Percentiles rank a stretch among this genome's conserved stretches.
phyloP scores from a whole-genome alignment of 345 rosid species.

The Linum lewisii region DNA sequence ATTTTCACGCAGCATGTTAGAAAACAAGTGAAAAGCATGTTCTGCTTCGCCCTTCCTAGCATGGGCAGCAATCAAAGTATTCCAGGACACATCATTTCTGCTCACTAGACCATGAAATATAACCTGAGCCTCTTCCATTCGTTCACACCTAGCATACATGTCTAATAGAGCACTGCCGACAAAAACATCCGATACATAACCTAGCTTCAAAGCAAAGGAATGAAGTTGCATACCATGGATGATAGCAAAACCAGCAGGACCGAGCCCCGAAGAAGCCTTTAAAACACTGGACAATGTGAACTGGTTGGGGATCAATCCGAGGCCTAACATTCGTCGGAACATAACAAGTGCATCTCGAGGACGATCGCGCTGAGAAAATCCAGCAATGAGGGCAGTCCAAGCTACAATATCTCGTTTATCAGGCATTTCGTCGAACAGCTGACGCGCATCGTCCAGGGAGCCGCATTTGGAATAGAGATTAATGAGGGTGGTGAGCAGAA shows the following conservation, averaged over 20 bases:
- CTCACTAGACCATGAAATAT: constrained; percentile 33
- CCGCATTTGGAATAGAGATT: constrained; percentile 43
- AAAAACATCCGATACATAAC: constrained; percentile 38
- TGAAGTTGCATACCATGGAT: constrained; percentile 44
- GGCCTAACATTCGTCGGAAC: constrained; percentile 35
- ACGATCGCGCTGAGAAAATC: constrained; percentile 39
- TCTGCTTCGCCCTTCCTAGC: constrained; percentile 47
- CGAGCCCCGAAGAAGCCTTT: constrained; percentile 48
- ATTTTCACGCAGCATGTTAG: constrained; percentile 39
- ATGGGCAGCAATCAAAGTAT: constrained; percentile 53
- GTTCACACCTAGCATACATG: constrained; percentile 43
- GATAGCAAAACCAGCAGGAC: constrained; percentile 3
- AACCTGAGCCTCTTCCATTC: constrained; percentile 35
- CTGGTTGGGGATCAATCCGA: constrained; percentile 37
- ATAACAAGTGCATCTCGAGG: constrained; percentile 36
- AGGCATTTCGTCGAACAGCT: constrained; percentile 45
- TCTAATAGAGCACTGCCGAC: constrained; percentile 60
- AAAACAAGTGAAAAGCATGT: constrained; percentile 34
- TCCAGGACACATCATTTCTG: constrained; percentile 65
- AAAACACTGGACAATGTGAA: constrained; percentile 49
- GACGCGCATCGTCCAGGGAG: constrained; percentile 34
- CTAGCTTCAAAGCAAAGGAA: constrained; percentile 34
- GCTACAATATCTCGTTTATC: constrained; percentile 28
- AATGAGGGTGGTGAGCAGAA: constrained; percentile 33
- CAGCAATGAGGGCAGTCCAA: constrained; percentile 57